Percentiles rank a stretch among this genome's conserved stretches.
Conservation (phyloP, 768 basidiomycete species). For the Kwoniella bestiolae region DNA sequence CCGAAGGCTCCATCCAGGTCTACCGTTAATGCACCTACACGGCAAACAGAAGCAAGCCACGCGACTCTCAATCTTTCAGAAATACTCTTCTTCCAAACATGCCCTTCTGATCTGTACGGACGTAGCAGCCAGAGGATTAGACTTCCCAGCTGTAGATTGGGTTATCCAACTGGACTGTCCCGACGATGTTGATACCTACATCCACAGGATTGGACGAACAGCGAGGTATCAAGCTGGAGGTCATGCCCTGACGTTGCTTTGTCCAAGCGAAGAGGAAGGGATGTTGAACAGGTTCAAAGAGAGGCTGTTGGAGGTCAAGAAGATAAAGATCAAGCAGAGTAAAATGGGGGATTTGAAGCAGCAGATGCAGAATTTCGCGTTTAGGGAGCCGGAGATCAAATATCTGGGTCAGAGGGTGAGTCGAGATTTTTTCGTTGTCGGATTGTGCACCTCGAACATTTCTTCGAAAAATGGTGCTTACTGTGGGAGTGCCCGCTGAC, state of each 20-base stretch:
- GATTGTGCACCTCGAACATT: neutral
- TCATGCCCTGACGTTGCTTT: conserved; percentile 76
- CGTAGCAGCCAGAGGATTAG: conserved; percentile 91
- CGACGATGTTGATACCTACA: conserved; percentile 96
- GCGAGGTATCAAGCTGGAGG: conserved; percentile 91
- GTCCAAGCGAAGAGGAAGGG: conserved; percentile 91
- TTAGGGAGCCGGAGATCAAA: conserved; percentile 95
- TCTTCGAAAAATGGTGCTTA: too few relatives aligned
- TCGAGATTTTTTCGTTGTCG: conserved; percentile 23
- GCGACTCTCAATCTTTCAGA: conserved; percentile 77
- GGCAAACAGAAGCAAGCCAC: conserved; percentile 97
- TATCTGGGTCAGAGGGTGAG: conserved; percentile 89
- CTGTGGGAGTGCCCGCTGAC: too few relatives aligned
- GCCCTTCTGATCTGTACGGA: conserved; percentile 93
- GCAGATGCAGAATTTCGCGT: conserved; percentile 87
- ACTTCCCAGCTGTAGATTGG: conserved; percentile 97
- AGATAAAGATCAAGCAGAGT: conserved; percentile 85
- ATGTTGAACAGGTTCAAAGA: conserved; percentile 73
- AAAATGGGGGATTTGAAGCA: conserved; percentile 84
- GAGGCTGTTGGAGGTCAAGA: conserved; percentile 69
- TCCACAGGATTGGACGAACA: conserved; percentile 94
- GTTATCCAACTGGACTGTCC: conserved; percentile 94
- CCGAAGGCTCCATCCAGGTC: conserved; percentile 91
- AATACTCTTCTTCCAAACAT: conserved; percentile 79
- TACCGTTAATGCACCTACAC: conserved; percentile 89